phyloP scores from a whole-genome alignment of 768 basidiomycete species.

The Cystoderma amianthinum region DNA sequence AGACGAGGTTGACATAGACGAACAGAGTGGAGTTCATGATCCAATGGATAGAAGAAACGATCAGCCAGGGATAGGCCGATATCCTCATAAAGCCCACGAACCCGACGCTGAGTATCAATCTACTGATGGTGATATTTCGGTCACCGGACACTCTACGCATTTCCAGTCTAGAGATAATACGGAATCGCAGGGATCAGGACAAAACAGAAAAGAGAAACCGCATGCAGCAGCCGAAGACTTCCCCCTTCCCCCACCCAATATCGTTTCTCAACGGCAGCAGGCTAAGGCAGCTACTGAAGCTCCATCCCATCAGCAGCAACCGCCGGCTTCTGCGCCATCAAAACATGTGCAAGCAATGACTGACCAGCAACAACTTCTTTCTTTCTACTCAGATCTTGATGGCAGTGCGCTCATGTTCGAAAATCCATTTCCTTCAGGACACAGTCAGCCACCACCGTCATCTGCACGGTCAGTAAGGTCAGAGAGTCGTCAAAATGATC shows the following conservation, averaged over 20 bases:
- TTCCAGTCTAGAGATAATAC: neutral
- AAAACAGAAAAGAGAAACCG: slow-evolving; percentile 20
- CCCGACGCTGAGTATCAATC: neutral
- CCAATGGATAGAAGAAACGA: neutral
- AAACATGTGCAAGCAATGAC: slow-evolving; percentile 16
- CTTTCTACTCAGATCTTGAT: neutral
- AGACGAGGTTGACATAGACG: slow-evolving; percentile 15
- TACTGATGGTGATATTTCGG: slow-evolving; percentile 1
- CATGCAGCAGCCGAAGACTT: slow-evolving; percentile 45
- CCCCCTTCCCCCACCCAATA: slow-evolving; percentile 37
- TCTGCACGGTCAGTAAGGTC: slow-evolving; percentile 3
- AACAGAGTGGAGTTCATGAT: neutral
- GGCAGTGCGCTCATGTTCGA: slow-evolving; percentile 9
- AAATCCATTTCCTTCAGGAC: slow-evolving; percentile 13
- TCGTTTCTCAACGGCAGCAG: slow-evolving; percentile 17
- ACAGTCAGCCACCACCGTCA: slow-evolving; percentile 4
- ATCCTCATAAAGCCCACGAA: neutral
- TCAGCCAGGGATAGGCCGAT: neutral
- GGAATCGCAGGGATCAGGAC: slow-evolving; percentile 1
- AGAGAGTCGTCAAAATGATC: slow-evolving; percentile 9
- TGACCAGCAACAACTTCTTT: slow-evolving; percentile 10
- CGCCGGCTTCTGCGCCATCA: slow-evolving; percentile 6
- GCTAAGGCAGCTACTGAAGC: slow-evolving; percentile 12
- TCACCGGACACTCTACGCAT: neutral
- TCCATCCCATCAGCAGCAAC: slow-evolving; percentile 7